A percentile compares a stretch with the other conserved stretches of the same genome.
phyloP scores from a whole-genome alignment of 23 red algal species.

The Gracilaria caudata region DNA sequence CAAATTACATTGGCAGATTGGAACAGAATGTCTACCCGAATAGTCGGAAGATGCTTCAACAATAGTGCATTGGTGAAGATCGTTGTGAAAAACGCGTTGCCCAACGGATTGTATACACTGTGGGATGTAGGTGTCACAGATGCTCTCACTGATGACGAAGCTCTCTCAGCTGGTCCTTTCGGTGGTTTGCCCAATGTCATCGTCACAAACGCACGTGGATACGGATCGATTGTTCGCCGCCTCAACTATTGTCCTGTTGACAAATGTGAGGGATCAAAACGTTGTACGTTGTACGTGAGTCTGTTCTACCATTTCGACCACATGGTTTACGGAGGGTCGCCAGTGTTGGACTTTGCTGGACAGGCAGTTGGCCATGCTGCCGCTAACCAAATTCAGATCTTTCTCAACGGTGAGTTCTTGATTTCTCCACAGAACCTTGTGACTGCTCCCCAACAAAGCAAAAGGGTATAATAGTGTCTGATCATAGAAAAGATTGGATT shows the following conservation, averaged over 20 bases:
- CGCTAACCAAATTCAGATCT: constrained; percentile 27
- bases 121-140: constrained; percentile 40
- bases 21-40: constrained; percentile 17
- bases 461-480: too few species aligned
- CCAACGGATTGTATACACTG: constrained; percentile 19
- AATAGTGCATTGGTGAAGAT: background rate
- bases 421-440: constrained; percentile 40
- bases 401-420: constrained; percentile 29
- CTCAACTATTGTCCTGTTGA: constrained; percentile 31
- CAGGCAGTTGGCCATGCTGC: constrained; percentile 24
- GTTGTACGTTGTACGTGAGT: constrained; percentile 36
- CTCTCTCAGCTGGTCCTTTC: constrained; percentile 25
- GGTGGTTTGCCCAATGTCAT: constrained; percentile 40
- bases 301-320: constrained; percentile 44
- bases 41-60: background rate
- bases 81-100: constrained; percentile 9
- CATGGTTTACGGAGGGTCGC: constrained; percentile 27
- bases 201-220: constrained; percentile 4
- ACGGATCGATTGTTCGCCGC: constrained; percentile 1
- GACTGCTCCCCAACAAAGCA: too few species aligned
- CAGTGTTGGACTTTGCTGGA: constrained; percentile 26
- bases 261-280: constrained; percentile 1
- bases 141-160: constrained; percentile 12
- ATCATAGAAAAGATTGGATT: too few species aligned
- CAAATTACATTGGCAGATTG: constrained; percentile 15